Evolutionary conservation across 2,329 filamentous ascomycete genomes (phyloP), one percentile per base, ranked within the genome.

Genomic region (Sporothrix mexicana): DNA sequence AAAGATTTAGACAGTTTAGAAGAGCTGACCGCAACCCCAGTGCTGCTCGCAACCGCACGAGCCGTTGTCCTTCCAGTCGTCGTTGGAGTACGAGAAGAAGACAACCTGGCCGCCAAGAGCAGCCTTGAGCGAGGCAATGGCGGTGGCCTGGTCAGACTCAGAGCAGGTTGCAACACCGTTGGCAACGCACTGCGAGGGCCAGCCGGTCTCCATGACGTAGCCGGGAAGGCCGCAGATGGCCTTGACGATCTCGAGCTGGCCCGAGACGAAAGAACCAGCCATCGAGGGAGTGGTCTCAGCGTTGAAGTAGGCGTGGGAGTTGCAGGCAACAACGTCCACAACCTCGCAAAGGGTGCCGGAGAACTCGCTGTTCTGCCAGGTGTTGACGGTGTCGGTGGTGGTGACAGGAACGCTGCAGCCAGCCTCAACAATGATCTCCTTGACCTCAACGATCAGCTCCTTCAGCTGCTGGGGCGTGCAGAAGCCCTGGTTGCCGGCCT

Each of bases 271-370:
- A 70, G 84, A 81, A 80, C 95, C 95, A 72, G 95, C 94, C 69
- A 87, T 79, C 3, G 83, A 78, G 74, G 94, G 88, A 30, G 83
- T 79, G 76, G 91, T 87, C 73, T 87, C 84, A 62, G 89, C 80
- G 86, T 97, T 97, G 92, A 98, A 98, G 92, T 92, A 98, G 77
- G 95, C 91, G 85, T 98, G 95, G 79, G 97, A 90, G 88, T 98
- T 97, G 83, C 90, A 90, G 82, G 91, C 93, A 51, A 93, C 88
- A 74, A 97, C 85, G 80, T 97, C 94, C 73, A 98, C 86, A 78
- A 86, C 88, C 49, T 79, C 78, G 88, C 95, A 98, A 75, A 98
- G 87, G 67, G 82, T 82, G 45, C 80, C 78, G 72, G 86, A 76
- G 73, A 87, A 87, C 76, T 91, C 86, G 70, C 84, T 77, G 80